Conservation (phyloP, 169 alveolate species). For the Plasmodium ovale region DNA sequence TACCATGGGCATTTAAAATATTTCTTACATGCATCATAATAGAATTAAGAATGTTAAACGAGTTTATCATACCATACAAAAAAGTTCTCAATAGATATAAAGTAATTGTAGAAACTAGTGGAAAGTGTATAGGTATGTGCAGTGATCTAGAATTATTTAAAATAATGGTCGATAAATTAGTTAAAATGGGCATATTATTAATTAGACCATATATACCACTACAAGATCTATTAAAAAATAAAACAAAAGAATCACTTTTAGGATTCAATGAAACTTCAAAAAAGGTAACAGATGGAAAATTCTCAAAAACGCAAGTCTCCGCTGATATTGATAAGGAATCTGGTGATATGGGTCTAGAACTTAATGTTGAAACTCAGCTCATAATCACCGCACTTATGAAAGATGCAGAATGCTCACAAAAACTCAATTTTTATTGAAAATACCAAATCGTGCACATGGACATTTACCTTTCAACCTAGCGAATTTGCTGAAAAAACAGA, state of each 20-base stretch:
- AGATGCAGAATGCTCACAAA: conserved; percentile 57
- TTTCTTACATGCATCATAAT: conserved; percentile 80
- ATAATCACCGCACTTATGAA: conserved; percentile 72
- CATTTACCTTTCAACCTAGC: no score
- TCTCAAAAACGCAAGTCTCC: conserved; percentile 31
- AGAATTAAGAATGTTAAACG: conserved; percentile 78
- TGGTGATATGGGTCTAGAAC: conserved; percentile 71
- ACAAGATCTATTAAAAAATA: conserved; percentile 32
- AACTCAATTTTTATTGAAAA: conserved; percentile 43
- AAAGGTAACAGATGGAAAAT: conserved; percentile 2
- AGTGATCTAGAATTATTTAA: conserved; percentile 76
- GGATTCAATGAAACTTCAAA: conserved; percentile 58
- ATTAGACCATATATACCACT: conserved; percentile 83
- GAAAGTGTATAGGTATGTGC: conserved; percentile 75
- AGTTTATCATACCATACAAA: conserved; percentile 81
- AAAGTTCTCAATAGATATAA: conserved; percentile 78
- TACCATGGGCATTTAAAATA: conserved; percentile 79
- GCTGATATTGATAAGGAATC: conserved; percentile 71
- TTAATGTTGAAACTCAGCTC: conserved; percentile 62
- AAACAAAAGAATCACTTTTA: conserved; percentile 32
- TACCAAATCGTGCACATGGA: no score
- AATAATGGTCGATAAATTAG: conserved; percentile 76
- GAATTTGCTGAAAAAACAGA: no score
- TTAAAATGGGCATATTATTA: conserved; percentile 78
- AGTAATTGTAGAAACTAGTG: conserved; percentile 80